These are phyloP conservation scores for Candida parachauliodes DNA, from an alignment of 805 yeast species.

Conservation along the genomic window DNA sequence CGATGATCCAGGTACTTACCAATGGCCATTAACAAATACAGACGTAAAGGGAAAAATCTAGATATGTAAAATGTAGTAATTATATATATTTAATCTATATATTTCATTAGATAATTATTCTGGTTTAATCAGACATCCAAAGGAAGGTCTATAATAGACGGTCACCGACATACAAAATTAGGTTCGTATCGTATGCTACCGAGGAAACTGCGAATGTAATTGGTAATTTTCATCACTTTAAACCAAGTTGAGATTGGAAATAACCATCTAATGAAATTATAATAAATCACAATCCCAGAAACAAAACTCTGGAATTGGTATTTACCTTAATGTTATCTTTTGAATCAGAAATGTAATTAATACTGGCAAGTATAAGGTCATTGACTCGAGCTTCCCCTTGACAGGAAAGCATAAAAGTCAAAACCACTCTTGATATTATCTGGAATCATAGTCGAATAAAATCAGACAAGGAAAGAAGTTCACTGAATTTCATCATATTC, in stretches of 20 bases:
- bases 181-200: constrained; percentile 86
- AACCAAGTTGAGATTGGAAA: constrained; percentile 2
- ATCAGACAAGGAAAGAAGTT: constrained; percentile 87
- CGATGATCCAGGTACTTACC: constrained; percentile 61
- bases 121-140: constrained; percentile 74
- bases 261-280: constrained; percentile 6
- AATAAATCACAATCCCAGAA: constrained; percentile 4
- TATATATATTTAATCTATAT: neutral
- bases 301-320: constrained; percentile 1
- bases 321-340: constrained; percentile 9
- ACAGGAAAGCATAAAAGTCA: neutral
- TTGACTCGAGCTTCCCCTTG: too few species aligned
- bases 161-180: constrained; percentile 80
- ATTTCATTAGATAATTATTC: constrained; percentile 5
- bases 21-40: constrained; percentile 84
- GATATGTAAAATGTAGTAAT: neutral
- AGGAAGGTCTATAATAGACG: constrained; percentile 76
- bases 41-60: constrained; percentile 29
- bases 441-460: constrained; percentile 83
- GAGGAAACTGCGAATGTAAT: constrained; percentile 95
- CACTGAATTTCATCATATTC: constrained; percentile 49
- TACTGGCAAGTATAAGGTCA: constrained; percentile 91
- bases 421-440: constrained; percentile 14
- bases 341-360: constrained; percentile 57
- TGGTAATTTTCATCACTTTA: constrained; percentile 68